phyloP scores from a whole-genome alignment of 1,284 basidiomycete species.

The Coriolopsis trogii region DNA sequence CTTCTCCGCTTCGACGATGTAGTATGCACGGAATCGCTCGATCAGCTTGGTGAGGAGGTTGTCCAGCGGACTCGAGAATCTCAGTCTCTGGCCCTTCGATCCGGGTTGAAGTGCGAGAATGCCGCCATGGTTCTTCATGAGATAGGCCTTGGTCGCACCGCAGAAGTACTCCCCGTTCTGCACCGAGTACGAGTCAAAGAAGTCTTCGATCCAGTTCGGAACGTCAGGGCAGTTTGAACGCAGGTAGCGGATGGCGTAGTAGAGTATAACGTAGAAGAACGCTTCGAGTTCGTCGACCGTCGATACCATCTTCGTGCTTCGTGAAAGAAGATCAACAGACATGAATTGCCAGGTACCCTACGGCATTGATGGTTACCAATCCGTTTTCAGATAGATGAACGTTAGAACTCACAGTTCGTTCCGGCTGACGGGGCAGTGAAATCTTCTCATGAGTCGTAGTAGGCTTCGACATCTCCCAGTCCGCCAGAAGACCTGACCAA shows the following conservation, averaged over 20 bases:
- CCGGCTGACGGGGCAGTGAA: background rate
- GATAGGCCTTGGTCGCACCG: background rate
- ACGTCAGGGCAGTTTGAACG: background rate
- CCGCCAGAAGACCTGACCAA: conserved; percentile 3
- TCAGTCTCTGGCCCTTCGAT: too few relatives aligned
- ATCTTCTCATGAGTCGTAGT: background rate
- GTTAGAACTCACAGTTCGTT: background rate
- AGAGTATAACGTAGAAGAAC: conserved; percentile 6
- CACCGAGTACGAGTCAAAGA: background rate
- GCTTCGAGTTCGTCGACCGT: conserved; percentile 8
- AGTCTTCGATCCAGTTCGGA: background rate
- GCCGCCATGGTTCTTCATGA: too few relatives aligned
- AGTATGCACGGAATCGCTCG: too few relatives aligned
- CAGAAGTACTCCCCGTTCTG: background rate
- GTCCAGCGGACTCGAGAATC: too few relatives aligned
- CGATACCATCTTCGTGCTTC: background rate
- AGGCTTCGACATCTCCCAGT: conserved; percentile 11
- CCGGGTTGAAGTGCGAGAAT: too few relatives aligned
- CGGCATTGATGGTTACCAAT: too few relatives aligned
- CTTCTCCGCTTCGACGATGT: too few relatives aligned
- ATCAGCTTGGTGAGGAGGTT: too few relatives aligned
- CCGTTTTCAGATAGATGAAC: too few relatives aligned
- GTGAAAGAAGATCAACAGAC: background rate
- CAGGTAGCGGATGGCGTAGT: conserved; percentile 8
- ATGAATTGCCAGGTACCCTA: conserved; percentile 9